phyloP scores from a whole-genome alignment of 306 rosid genomes.

The Trichosanthes truncata region DNA sequence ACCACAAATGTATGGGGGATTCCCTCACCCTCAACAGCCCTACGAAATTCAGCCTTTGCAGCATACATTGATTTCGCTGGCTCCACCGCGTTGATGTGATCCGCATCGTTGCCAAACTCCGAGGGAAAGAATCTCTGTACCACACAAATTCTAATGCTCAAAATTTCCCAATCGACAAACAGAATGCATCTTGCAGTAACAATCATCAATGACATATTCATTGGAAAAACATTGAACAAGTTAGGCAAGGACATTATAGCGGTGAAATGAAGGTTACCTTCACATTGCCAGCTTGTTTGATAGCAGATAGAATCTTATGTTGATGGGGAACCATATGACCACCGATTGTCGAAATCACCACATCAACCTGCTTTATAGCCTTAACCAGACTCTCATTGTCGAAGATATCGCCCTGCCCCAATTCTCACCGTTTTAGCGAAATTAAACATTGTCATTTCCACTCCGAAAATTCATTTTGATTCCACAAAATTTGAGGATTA shows the following conservation, averaged over 20 bases:
- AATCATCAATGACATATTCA: background rate
- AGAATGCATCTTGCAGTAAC: background rate
- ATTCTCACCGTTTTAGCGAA: background rate
- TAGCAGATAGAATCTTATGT: slow-evolving; percentile 24
- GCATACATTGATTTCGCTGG: slow-evolving; percentile 30
- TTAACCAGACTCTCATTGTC: slow-evolving; percentile 21
- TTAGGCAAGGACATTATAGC: background rate
- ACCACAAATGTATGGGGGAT: slow-evolving; percentile 31
- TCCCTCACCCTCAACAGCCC: slow-evolving; percentile 29
- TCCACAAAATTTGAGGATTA: background rate
- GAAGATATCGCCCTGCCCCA: slow-evolving; percentile 22
- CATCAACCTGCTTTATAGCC: slow-evolving; percentile 34
- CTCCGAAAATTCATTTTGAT: background rate
- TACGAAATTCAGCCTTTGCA: slow-evolving; percentile 15
- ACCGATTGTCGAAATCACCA: slow-evolving; percentile 28
- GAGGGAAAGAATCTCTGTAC: slow-evolving; percentile 34
- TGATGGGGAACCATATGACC: slow-evolving; percentile 17
- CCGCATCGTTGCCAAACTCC: slow-evolving; percentile 36
- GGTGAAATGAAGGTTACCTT: slow-evolving; percentile 18
- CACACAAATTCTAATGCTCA: background rate
- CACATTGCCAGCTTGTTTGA: slow-evolving; percentile 31
- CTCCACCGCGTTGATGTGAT: slow-evolving; percentile 29
- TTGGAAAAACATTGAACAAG: background rate
- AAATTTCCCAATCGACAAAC: background rate
- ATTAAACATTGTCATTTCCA: background rate